Evolutionary conservation across 2,329 filamentous ascomycete genomes (phyloP), one percentile per base, ranked within the genome.

Genomic region (Pestalotiopsis sp.): DNA sequence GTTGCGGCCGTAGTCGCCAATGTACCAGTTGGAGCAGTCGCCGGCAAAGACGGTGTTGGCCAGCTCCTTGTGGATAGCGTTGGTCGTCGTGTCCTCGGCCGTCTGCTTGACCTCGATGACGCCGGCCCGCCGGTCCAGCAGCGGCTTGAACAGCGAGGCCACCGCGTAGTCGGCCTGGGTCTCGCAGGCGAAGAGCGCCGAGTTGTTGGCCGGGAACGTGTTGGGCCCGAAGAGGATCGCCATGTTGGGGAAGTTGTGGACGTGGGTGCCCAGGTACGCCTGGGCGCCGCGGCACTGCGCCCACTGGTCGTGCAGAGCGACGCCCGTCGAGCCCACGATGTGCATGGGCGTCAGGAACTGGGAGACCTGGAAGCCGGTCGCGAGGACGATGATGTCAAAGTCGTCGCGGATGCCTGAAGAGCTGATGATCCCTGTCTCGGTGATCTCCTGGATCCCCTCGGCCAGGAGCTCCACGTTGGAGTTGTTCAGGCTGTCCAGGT

Each of bases 11-110:
- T 73, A 72, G 5, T 75, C 70, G 68, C 77, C 76, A 57, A 83
- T 81, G 68, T 83, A 82, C 81, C 80, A 83, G 69, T 83, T 83
- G 20, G 76, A 79, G 66, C 81, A 83, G 36, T 74, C 79, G 0
- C 73, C 78, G 13, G 75, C 69, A 64, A 81, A 83, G 3, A 83
- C 81, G 0, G 76, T 78, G 49, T 76, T 73, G 11, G 70, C 60
- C 0, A 83, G 72, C 17, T 76, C 68, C 13, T 65, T 41, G 20
- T 83, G 76, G 0, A 83, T 72, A 2, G 67, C 64, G 11, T 77
- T 76, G 2, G 75, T 74, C 41, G 72, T 76, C 3, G 73, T 67
- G 52, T 80, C 73, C 68, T 83, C 78, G 13, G 77, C 70, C 23
- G 72, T 41, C 65, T 76, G 67, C 68, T 78, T 80, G 60, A 81